Percentiles rank a stretch among this genome's conserved stretches.
Conservation (phyloP, 1,284 basidiomycete genomes). For the Tilletia walkeri region DNA sequence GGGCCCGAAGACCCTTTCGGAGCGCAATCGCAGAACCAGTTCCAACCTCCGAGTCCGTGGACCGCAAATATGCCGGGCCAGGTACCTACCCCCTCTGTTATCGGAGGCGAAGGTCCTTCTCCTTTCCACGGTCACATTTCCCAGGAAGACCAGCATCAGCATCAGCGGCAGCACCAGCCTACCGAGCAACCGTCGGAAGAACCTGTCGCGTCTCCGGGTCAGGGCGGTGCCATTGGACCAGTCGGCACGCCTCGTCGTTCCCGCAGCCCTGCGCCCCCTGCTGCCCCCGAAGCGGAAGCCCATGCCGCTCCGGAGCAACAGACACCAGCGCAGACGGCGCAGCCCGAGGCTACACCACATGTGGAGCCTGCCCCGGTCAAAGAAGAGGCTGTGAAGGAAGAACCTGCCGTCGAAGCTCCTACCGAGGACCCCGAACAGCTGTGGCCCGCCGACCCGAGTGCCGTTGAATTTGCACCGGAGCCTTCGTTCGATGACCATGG, state of each 20-base stretch:
- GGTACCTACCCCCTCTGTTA: background rate
- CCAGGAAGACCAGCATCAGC: no score
- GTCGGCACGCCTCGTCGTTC: conserved; percentile 14
- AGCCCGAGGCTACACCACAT: background rate
- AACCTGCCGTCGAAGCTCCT: background rate
- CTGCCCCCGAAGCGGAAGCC: background rate
- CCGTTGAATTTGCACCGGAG: conserved; percentile 47
- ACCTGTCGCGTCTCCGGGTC: background rate
- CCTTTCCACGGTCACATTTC: no score
- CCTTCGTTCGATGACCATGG: conserved; percentile 24
- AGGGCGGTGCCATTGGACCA: conserved; percentile 16
- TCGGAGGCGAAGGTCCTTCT: no score
- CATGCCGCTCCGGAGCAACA: conserved; percentile 1
- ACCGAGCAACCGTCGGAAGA: no score
- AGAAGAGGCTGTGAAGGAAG: background rate
- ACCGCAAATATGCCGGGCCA: background rate
- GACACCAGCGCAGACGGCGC: background rate
- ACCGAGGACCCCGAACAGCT: conserved; percentile 36
- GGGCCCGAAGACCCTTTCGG: background rate
- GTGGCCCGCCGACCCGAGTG: conserved; percentile 46
- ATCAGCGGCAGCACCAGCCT: no score
- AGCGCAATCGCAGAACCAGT: background rate
- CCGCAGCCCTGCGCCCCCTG: background rate
- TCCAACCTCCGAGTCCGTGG: background rate
- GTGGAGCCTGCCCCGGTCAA: background rate